Percentiles rank a stretch among this genome's conserved stretches.
Conservation (phyloP, 345 rosid genomes). For the Citropsis articulata region DNA sequence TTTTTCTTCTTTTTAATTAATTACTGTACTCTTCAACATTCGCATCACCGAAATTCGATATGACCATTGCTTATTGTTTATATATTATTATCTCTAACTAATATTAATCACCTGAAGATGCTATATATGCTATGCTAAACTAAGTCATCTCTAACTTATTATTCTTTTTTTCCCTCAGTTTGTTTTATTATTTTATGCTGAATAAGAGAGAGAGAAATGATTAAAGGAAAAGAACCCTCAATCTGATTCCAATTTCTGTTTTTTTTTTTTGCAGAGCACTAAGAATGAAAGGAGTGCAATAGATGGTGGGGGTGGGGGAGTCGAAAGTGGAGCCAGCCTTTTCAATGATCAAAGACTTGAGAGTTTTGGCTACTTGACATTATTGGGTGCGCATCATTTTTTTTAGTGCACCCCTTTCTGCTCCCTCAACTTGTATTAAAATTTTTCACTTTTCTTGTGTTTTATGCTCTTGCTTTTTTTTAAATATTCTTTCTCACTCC, state of each 20-base stretch:
- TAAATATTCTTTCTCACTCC: not conserved
- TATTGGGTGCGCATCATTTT: slow-evolving; percentile 32
- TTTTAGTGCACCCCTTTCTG: slow-evolving; percentile 21
- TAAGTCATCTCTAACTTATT: slow-evolving; percentile 11
- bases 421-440: slow-evolving; percentile 31
- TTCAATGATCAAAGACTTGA: not conserved
- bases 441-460: not conserved
- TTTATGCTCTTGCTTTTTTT: not conserved
- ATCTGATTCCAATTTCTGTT: slow-evolving; percentile 45
- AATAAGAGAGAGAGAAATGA: slow-evolving; percentile 33
- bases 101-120: slow-evolving; percentile 19
- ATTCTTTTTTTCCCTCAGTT: not conserved
- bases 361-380: slow-evolving; percentile 17
- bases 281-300: slow-evolving; percentile 7
- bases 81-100: not conserved
- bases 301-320: slow-evolving; percentile 2
- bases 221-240: slow-evolving; percentile 35
- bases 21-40: slow-evolving; percentile 45
- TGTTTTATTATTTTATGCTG: not conserved
- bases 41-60: slow-evolving; percentile 47
- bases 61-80: slow-evolving; percentile 16
- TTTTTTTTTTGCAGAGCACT: slow-evolving; percentile 30
- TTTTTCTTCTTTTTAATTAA: not conserved
- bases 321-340: slow-evolving; percentile 16
- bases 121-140: slow-evolving; percentile 9